Evolutionary conservation across 257 asterid genomes (phyloP), one percentile per base, ranked within the genome.

Genomic region (Fraxinus pennsylvanica): DNA sequence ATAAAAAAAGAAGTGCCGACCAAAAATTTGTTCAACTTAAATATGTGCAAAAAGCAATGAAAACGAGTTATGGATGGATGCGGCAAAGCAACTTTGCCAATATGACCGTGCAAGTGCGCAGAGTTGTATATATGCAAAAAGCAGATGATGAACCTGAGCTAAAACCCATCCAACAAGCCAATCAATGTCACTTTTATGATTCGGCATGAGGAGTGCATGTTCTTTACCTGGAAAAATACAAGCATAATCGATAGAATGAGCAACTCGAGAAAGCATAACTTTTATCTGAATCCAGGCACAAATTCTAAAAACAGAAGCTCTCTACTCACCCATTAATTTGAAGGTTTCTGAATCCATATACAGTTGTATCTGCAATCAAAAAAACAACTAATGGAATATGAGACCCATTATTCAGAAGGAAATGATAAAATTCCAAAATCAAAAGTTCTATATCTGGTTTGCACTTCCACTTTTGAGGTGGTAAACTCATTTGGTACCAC

Each of bases 161-260:
- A 95, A 74, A 79, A 95, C 88, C 99, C 99, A 95, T 84, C 99
- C 99, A 74, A 95, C 99, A 82, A 95, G 97, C 99, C 99, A 95
- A 84, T 95, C 99, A 70, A 95, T 93, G 83, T 95, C 99, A 86
- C 99, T 93, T 85, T 81, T 87, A 88, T 95, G 99, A 82, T 95
- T 95, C 67, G 80, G 82, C 22, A 93, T 83, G 79, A 93, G 86
- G 76, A 95, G 97, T 27, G 99, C 98, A 74, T 95, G 98, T 78
- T 95, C 99, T 83, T 88, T 88, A 81, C 99, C 99, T 95, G 90
- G 74, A 81, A 84, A 85, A 38, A 47, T 57, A 78, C 54, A 81
- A 78, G 54, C 63, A 84, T 50, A 77, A 70, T 65, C 22, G 68
- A 69, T 65, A 21, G 68, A 22, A 74, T 59, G 32, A 73, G 80